Percentiles rank a stretch among this genome's conserved stretches.
These are phyloP conservation scores for Ophiostoma sp. DNA, from an alignment of 2,329 filamentous ascomycete species.

Conservation along the genomic window DNA sequence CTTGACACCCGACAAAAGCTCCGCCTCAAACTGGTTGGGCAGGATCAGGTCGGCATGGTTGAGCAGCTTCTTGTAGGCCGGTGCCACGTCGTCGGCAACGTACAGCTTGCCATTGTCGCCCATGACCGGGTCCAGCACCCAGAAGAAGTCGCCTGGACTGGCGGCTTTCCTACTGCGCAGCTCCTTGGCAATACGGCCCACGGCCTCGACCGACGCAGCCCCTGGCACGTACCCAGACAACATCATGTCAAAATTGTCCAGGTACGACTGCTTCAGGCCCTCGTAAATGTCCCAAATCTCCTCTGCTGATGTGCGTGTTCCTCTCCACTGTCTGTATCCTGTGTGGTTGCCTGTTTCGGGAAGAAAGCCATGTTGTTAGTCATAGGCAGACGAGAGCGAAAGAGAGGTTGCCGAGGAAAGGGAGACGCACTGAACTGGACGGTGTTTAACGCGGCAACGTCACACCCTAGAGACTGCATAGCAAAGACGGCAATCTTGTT, in stretches of 20 bases:
- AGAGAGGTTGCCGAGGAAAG: background rate
- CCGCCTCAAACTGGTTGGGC: slow-evolving; percentile 96
- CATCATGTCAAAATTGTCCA: slow-evolving; percentile 91
- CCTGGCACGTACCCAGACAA: slow-evolving; percentile 93
- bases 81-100: slow-evolving; percentile 86
- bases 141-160: slow-evolving; percentile 83
- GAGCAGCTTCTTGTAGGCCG: slow-evolving; percentile 80
- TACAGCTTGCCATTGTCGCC: slow-evolving; percentile 92
- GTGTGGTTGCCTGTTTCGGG: slow-evolving; percentile 78
- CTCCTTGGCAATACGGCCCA: slow-evolving; percentile 81
- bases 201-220: slow-evolving; percentile 77
- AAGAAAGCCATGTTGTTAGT: background rate
- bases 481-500: slow-evolving; percentile 97
- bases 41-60: slow-evolving; percentile 85
- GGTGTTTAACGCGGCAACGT: slow-evolving; percentile 91
- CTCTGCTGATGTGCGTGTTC: slow-evolving; percentile 74
- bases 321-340: slow-evolving; percentile 85
- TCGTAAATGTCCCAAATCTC: slow-evolving; percentile 84
- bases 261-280: slow-evolving; percentile 77
- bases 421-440: slow-evolving; percentile 84
- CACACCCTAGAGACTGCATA: slow-evolving; percentile 89
- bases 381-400: background rate
- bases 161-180: slow-evolving; percentile 65
- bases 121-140: slow-evolving; percentile 98
- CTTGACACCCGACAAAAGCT: slow-evolving; percentile 80